Base-by-base conservation (phyloP, 805 yeast genomes). In the Cyberlindnera galapagoensis region DNA sequence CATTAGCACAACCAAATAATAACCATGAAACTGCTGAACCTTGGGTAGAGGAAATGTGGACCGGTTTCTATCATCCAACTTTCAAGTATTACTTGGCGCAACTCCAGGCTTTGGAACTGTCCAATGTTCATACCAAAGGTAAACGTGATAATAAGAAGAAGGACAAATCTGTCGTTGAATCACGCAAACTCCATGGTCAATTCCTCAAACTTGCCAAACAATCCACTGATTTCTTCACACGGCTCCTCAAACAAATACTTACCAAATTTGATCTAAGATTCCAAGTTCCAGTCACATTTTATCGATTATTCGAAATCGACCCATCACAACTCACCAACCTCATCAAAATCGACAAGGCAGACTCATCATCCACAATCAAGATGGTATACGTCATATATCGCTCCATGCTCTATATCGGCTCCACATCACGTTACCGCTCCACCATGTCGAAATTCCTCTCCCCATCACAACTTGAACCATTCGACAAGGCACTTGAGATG, bases 1-100 rank as follows among this genome's bases (percentile, higher is more conserved):
- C 33, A 9, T 18, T 40, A 18, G 52, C 43, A 3, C 49, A 44
- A 21, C 16, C 26, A n/a, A 7, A 8, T 4, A n/a, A 12, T 4
- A 18, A 10, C 2, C 21, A 23, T 4, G 28, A 36, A 16, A 43
- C 41, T 8, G 46, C 49, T 6, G 47, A 46, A n/a, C 48, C 51
- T 3, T 52, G 70, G 6, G 61, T 80, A 13, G 80, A 74, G 31
- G 44, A 52, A 5, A 52, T 75, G 14, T 80, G 87, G 87, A 50
- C 62, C 20, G 72, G 73, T 5, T 65, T 80, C 40, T 80, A 76
- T 43, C 74, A 76, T 44, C 85, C 85, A 2, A 68, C 74, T 3
- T 65, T 79, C 39, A 77, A 75, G 43, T 67, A 67, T 49, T 78
- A 47, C 28, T 38, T 46, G 9, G 30, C 44, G 1, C 43, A 36